Conservation (phyloP, 371 early-diverging fungal species). For the Mucor velutinosus region DNA sequence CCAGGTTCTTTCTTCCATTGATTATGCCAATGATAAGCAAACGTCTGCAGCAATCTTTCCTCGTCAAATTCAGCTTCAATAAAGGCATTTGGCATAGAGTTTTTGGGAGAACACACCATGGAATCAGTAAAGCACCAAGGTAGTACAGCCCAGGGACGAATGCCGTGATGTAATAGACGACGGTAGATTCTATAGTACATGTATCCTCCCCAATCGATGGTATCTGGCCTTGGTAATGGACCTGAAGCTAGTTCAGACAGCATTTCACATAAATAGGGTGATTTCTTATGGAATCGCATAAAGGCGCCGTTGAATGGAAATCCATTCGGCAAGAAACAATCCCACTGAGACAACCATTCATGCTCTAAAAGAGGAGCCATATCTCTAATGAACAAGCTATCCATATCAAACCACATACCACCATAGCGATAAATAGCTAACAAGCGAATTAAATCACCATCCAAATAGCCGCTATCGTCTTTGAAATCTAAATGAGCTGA, state of each 20-base stretch:
- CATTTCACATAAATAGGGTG: conserved; percentile 59
- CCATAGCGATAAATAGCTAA: conserved; percentile 54
- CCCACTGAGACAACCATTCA: conserved; percentile 60
- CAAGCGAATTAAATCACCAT: conserved; percentile 54
- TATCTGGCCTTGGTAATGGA: conserved; percentile 46
- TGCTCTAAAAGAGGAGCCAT: conserved; percentile 53
- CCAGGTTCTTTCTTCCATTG: conserved; percentile 58
- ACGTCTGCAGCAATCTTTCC: conserved; percentile 44
- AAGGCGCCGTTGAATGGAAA: conserved; percentile 61
- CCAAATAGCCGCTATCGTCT: conserved; percentile 51
- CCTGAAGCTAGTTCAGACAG: conserved; percentile 53
- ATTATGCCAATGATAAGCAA: conserved; percentile 63
- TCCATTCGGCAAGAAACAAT: conserved; percentile 55
- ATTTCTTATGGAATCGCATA: conserved; percentile 52
- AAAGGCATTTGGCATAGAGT: conserved; percentile 58
- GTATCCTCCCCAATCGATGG: conserved; percentile 58
- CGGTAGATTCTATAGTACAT: conserved; percentile 53
- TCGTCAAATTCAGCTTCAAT: conserved; percentile 46
- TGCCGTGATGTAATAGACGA: conserved; percentile 31
- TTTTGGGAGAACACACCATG: conserved; percentile 48
- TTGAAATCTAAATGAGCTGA: conserved; percentile 46
- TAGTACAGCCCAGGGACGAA: conserved; percentile 34
- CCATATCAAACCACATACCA: conserved; percentile 66
- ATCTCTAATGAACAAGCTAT: conserved; percentile 52
- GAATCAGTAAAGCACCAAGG: conserved; percentile 58